phyloP scores from a whole-genome alignment of 2,329 filamentous ascomycete species.

The Sporothrix euskadiensis region DNA sequence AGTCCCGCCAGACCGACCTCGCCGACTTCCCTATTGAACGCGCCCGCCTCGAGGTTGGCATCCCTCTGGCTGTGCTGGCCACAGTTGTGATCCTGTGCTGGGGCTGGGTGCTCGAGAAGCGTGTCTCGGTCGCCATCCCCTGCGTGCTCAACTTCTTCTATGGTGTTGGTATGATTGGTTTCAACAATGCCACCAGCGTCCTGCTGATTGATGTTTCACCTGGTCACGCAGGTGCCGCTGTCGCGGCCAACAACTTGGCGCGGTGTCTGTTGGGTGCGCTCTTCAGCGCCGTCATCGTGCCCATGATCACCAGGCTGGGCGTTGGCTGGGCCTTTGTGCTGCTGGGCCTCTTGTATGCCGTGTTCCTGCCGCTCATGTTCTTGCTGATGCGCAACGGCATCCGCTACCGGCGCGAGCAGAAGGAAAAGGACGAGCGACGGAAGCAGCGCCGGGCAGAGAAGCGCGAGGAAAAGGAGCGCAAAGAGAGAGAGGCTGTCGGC shows the following conservation, averaged over 20 bases:
- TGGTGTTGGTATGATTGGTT: constrained; percentile 54
- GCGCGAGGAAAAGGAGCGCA: neutral
- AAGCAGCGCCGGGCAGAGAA: constrained; percentile 12
- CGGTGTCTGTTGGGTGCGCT: constrained; percentile 57
- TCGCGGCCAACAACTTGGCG: constrained; percentile 58
- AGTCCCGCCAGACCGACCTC: constrained; percentile 54
- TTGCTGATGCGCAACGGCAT: constrained; percentile 47
- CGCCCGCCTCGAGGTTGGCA: constrained; percentile 51
- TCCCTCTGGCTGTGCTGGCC: constrained; percentile 54
- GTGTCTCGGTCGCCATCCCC: constrained; percentile 48
- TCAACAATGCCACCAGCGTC: constrained; percentile 54
- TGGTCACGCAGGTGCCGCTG: constrained; percentile 53
- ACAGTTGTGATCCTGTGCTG: constrained; percentile 51
- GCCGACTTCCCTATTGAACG: constrained; percentile 53
- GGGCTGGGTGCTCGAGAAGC: constrained; percentile 53
- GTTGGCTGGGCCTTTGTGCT: constrained; percentile 44
- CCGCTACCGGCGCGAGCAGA: constrained; percentile 43
- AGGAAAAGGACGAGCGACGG: neutral
- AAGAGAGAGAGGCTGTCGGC: neutral
- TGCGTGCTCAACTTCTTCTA: constrained; percentile 50
- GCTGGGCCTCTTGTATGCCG: constrained; percentile 46
- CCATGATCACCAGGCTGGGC: constrained; percentile 56
- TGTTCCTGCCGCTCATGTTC: constrained; percentile 45
- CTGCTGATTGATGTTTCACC: constrained; percentile 60
- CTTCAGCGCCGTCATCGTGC: constrained; percentile 53